Percentiles rank a stretch among this genome's conserved stretches.
These are phyloP conservation scores for Colletotrichum ledebouriae DNA, from an alignment of 2,329 filamentous ascomycete genomes.

Conservation along the genomic window DNA sequence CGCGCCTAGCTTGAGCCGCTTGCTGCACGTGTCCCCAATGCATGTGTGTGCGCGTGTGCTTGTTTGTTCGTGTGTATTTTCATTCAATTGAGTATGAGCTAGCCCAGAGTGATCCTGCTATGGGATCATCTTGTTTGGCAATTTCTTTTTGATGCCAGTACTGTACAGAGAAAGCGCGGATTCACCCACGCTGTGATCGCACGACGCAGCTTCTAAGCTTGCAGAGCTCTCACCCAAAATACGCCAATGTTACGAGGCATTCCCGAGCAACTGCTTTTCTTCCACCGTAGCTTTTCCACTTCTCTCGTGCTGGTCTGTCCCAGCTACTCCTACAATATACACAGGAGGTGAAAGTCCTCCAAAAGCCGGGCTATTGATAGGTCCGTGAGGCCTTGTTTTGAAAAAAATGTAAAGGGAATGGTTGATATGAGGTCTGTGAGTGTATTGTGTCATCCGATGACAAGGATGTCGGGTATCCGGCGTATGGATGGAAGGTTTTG, in stretches of 20 bases:
- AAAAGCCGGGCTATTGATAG: slow-evolving; percentile 22
- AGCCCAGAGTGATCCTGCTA: slow-evolving; percentile 35
- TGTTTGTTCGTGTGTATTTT: slow-evolving; percentile 40
- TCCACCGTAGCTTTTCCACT: slow-evolving; percentile 37
- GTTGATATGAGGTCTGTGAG: slow-evolving; percentile 39
- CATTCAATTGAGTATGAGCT: slow-evolving; percentile 40
- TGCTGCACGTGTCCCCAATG: slow-evolving; percentile 15
- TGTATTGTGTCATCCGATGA: slow-evolving; percentile 39
- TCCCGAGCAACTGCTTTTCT: slow-evolving; percentile 41
- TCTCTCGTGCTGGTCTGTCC: slow-evolving; percentile 23
- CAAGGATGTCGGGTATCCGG: slow-evolving; percentile 41
- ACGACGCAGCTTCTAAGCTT: slow-evolving; percentile 41
- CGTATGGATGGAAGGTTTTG: slow-evolving; percentile 38
- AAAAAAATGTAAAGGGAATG: slow-evolving; percentile 41
- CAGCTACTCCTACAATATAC: slow-evolving; percentile 41
- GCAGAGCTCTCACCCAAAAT: slow-evolving; percentile 31
- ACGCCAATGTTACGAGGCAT: slow-evolving; percentile 41
- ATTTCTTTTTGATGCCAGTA: slow-evolving; percentile 38
- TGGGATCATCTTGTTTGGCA: slow-evolving; percentile 34
- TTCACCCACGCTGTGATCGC: slow-evolving; percentile 37
- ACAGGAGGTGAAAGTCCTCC: slow-evolving; percentile 38
- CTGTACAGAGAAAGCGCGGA: slow-evolving; percentile 41
- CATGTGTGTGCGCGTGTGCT: slow-evolving; percentile 11
- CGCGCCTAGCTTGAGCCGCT: slow-evolving; percentile 18
- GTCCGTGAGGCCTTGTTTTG: slow-evolving; percentile 39